Percentiles rank a stretch among this genome's conserved stretches.
phyloP scores from a whole-genome alignment of 108 stramenopile genomes.

The Conticribra guillardii region DNA sequence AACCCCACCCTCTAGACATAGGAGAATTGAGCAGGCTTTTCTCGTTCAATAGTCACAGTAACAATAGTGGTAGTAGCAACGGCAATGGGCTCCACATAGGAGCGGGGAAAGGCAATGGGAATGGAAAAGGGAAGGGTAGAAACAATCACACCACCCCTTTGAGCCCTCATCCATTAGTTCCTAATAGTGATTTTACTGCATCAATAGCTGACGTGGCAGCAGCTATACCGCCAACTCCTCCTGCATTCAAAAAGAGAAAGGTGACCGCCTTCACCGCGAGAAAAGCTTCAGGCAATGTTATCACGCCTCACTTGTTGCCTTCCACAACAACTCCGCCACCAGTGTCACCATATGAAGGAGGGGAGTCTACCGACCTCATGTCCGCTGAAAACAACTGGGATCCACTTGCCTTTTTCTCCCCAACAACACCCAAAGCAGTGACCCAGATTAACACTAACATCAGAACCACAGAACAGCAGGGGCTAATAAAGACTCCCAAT shows the following conservation, averaged over 20 bases:
- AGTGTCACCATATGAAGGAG: slow-evolving; percentile 9
- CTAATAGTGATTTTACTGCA: slow-evolving; percentile 26
- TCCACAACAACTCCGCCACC: neutral
- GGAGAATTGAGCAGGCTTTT: neutral
- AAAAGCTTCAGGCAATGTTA: neutral
- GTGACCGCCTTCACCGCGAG: slow-evolving; percentile 4
- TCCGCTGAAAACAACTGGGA: neutral
- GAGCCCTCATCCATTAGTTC: slow-evolving; percentile 24
- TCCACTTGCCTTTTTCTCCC: slow-evolving; percentile 15
- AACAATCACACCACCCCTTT: neutral
- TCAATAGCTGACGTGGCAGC: slow-evolving; percentile 29
- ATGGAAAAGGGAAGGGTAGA: neutral
- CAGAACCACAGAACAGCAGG: neutral
- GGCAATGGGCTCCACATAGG: neutral
- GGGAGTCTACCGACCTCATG: neutral
- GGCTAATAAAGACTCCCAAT: neutral
- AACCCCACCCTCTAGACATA: neutral
- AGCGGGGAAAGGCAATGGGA: neutral
- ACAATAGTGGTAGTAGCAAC: too few relatives aligned
- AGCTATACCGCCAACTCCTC: slow-evolving; percentile 37
- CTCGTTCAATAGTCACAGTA: neutral
- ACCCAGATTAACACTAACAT: neutral
- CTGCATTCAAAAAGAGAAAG: neutral
- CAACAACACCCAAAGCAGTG: slow-evolving; percentile 4
- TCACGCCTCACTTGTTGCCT: slow-evolving; percentile 2